Evolutionary conservation across 2,329 filamentous ascomycete species (phyloP), one percentile per base, ranked within the genome.

Genomic region (Trichoderma cornu-damae): DNA sequence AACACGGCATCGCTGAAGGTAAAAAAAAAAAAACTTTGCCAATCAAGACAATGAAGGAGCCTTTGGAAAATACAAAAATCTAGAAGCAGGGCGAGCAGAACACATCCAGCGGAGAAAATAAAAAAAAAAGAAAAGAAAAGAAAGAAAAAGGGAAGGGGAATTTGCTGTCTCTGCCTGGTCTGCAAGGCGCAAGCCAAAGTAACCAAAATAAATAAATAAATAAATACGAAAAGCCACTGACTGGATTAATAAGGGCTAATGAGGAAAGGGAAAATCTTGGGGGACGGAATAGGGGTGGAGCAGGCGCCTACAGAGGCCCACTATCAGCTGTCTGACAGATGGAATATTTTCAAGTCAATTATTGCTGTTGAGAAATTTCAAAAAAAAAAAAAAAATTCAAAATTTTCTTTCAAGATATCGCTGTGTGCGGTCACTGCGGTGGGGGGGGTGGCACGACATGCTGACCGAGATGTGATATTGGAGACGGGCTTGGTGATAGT

Each of bases 381-480:
- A n/a, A n/a, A n/a, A n/a, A n/a, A n/a, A n/a, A n/a, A 16, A 37
- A 37, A 47, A 2, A 6, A 2, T 9, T 22, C 6, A n/a, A 24
- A 42, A 22, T 11, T 14, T 32, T 42, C n/a, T 26, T 37, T 20
- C 5, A n/a, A n/a, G n/a, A n/a, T n/a, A n/a, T n/a, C n/a, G n/a
- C n/a, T n/a, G n/a, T n/a, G n/a, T n/a, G n/a, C n/a, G n/a, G n/a
- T n/a, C n/a, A 40, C 12, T 48, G 35, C 44, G 24, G 28, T 22
- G 35, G 20, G 40, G 16, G 18, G 30, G 30, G 53, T 56, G n/a
- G 30, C 53, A 56, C 53, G 26, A 37, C 53, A 49, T 56, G 37
- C 16, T 49, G 44, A 56, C 53, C 53, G 53, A 48, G 35, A 49
- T 48, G 53, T 56, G 53, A 56, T 35, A 49, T 49, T 49, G 51